Percentiles rank a stretch among this genome's conserved stretches.
phyloP scores from a whole-genome alignment of 208 protist genomes.

The Trypanosoma boissoni region DNA sequence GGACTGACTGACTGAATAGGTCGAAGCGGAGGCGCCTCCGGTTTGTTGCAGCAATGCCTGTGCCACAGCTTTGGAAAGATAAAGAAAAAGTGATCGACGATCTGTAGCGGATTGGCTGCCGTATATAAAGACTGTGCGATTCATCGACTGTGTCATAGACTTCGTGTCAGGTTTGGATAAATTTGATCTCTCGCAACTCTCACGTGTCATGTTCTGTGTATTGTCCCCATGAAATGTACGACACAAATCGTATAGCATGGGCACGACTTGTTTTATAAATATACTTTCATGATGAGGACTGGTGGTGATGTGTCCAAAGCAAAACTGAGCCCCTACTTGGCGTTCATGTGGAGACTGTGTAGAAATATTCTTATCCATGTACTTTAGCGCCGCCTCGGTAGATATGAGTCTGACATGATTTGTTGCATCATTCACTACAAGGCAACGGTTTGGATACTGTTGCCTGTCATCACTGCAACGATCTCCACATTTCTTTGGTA shows the following conservation, averaged over 20 bases:
- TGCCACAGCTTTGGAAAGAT: slow-evolving; percentile 17
- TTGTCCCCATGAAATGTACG: slow-evolving; percentile 5
- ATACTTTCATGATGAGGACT: slow-evolving; percentile 30
- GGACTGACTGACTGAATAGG: background rate
- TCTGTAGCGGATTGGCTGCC: slow-evolving; percentile 23
- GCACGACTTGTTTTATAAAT: slow-evolving; percentile 27
- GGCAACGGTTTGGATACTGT: slow-evolving; percentile 21
- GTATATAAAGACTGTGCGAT: slow-evolving; percentile 24
- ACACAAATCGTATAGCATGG: slow-evolving; percentile 31
- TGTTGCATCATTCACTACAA: slow-evolving; percentile 24
- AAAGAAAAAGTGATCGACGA: slow-evolving; percentile 16
- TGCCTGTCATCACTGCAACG: background rate
- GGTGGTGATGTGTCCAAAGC: slow-evolving; percentile 28
- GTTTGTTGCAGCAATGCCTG: slow-evolving; percentile 9
- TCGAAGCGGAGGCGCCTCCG: background rate
- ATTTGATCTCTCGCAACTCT: background rate
- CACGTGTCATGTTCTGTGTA: background rate
- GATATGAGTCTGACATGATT: slow-evolving; percentile 21
- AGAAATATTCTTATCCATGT: background rate
- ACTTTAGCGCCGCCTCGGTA: slow-evolving; percentile 14
- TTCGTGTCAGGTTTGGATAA: background rate
- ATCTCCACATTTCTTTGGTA: slow-evolving; percentile 16
- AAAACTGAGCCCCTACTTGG: slow-evolving; percentile 14
- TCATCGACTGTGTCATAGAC: background rate
- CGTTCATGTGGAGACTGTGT: background rate